These are phyloP conservation scores for Capsicum rhomboideum DNA, from an alignment of 257 asterid genomes.

Conservation along the genomic window DNA sequence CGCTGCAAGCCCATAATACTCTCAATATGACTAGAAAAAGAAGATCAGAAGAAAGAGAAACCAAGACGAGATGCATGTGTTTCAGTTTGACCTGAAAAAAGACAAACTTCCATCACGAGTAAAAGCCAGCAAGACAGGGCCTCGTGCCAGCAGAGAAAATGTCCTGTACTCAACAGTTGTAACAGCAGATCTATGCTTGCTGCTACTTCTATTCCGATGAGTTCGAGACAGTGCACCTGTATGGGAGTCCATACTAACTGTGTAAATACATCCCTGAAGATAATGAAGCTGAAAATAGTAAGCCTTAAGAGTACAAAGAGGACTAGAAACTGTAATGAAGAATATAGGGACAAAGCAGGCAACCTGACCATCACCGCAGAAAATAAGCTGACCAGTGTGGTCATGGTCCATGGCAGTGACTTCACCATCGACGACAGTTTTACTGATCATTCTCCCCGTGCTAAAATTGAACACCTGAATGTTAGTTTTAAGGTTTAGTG, in stretches of 20 bases:
- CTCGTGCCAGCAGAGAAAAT: conserved; percentile 83
- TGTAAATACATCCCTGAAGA: conserved; percentile 73
- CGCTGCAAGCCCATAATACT: conserved; percentile 32
- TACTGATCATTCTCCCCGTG: conserved; percentile 81
- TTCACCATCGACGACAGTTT: conserved; percentile 55
- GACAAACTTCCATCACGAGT: conserved; percentile 83
- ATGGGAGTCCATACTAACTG: conserved; percentile 68
- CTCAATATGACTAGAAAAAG: conserved; percentile 2
- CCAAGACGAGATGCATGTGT: neutral
- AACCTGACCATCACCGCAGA: conserved; percentile 96
- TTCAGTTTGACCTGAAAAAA: conserved; percentile 72
- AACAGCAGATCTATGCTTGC: conserved; percentile 66
- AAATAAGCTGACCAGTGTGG: conserved; percentile 91
- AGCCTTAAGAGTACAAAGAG: neutral
- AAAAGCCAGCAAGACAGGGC: conserved; percentile 86
- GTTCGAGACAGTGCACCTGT: conserved; percentile 73
- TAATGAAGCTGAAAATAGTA: conserved; percentile 11
- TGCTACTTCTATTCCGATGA: conserved; percentile 68
- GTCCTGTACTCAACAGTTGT: conserved; percentile 86
- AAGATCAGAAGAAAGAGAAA: neutral
- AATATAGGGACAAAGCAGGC: conserved; percentile 4
- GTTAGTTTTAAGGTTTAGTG: conserved; percentile 12
- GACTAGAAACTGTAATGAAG: neutral
- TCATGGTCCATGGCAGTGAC: conserved; percentile 98
- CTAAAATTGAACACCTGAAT: conserved; percentile 91